Conservation (phyloP, 306 rosid genomes). For the Fagus crenata region DNA sequence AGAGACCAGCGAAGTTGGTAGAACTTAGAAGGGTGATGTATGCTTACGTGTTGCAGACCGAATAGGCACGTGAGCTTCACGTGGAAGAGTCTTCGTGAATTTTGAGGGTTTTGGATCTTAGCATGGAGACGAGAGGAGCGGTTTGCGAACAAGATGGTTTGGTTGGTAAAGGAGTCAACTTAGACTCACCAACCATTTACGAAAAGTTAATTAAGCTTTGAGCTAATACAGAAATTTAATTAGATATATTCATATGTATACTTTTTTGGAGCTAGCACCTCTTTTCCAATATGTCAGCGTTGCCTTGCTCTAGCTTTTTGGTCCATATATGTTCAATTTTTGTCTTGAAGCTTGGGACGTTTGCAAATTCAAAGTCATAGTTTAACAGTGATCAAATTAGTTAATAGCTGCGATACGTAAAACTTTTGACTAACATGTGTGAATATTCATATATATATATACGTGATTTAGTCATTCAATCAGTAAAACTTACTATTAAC, state of each 20-base stretch:
- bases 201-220: background rate
- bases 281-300: too few relatives aligned
- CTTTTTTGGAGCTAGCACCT: too few relatives aligned
- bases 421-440: background rate
- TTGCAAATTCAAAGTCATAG: background rate
- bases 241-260: too few relatives aligned
- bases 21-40: background rate
- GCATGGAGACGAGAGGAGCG: constrained; percentile 5
- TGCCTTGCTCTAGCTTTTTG: too few relatives aligned
- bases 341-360: too few relatives aligned
- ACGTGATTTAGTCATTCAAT: too few relatives aligned
- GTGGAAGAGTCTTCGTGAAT: background rate
- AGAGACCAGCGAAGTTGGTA: too few relatives aligned
- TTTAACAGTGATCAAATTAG: background rate
- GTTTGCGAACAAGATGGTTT: constrained; percentile 4
- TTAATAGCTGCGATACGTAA: background rate
- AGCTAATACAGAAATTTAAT: too few relatives aligned
- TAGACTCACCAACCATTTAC: constrained; percentile 29
- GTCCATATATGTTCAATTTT: too few relatives aligned
- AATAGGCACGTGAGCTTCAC: constrained; percentile 12
- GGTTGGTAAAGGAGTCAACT: constrained; percentile 15
- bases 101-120: background rate
- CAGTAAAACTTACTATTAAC: too few relatives aligned
- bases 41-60: constrained; percentile 2
- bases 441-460: background rate